These are phyloP conservation scores for Mollisia scopiformis DNA, from an alignment of 2,329 filamentous ascomycete genomes.

Conservation along the genomic window DNA sequence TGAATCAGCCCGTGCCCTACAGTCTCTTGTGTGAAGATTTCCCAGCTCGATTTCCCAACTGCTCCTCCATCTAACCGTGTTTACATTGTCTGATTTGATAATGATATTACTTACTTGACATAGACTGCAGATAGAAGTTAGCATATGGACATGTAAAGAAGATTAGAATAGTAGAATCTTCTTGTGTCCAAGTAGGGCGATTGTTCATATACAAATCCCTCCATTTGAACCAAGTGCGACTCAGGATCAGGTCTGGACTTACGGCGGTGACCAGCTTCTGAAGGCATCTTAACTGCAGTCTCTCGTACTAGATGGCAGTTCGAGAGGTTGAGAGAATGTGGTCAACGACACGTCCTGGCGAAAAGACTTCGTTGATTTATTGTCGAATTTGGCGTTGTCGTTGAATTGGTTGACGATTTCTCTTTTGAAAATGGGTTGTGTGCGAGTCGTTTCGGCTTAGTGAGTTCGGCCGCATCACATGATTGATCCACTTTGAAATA, in stretches of 20 bases:
- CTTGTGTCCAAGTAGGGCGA: background rate
- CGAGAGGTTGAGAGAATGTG: constrained; percentile 33
- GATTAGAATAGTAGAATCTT: background rate
- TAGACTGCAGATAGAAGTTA: constrained; percentile 64
- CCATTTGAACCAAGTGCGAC: background rate
- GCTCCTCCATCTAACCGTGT: background rate
- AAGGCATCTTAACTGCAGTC: constrained; percentile 76
- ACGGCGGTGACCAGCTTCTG: constrained; percentile 87
- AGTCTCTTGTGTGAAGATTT: constrained; percentile 1
- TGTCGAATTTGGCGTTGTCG: constrained; percentile 35
- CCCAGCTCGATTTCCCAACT: constrained; percentile 7
- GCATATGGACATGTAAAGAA: constrained; percentile 22
- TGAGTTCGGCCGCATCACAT: too few species aligned
- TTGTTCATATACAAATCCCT: background rate
- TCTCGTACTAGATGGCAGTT: constrained; percentile 48
- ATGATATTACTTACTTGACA: constrained; percentile 74
- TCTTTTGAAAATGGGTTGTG: too few species aligned
- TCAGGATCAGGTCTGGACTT: constrained; percentile 51
- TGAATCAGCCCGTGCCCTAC: constrained; percentile 25
- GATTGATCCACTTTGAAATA: too few species aligned
- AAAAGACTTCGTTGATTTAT: constrained; percentile 37
- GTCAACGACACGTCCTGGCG: constrained; percentile 36
- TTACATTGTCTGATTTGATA: constrained; percentile 12
- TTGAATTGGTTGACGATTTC: constrained; percentile 17
- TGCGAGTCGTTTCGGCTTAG: too few species aligned